phyloP scores from a whole-genome alignment of 371 early-diverging fungal genomes.

The Mucor sp. region DNA sequence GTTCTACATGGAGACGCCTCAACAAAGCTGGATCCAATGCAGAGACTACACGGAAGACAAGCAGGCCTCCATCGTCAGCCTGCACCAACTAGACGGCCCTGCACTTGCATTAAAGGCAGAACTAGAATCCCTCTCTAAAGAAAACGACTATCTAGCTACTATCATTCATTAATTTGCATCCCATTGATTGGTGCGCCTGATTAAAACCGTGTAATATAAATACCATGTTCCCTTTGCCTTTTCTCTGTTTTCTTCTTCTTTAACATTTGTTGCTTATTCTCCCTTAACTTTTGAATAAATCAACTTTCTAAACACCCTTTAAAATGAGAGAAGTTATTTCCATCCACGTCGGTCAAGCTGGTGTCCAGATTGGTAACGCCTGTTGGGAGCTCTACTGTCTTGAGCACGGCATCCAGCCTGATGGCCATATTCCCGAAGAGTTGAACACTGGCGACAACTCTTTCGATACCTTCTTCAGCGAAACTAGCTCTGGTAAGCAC shows the following conservation, averaged over 20 bases:
- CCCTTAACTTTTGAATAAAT: constrained; percentile 29
- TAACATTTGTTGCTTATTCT: constrained; percentile 24
- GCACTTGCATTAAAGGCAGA: constrained; percentile 40
- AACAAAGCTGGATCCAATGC: constrained; percentile 63
- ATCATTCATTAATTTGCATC: not conserved
- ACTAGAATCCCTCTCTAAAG: constrained; percentile 14
- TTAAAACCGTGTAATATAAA: constrained; percentile 1
- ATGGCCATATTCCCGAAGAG: constrained; percentile 87
- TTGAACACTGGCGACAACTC: constrained; percentile 33
- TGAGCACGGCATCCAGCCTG: constrained; percentile 98
- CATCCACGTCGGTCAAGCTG: constrained; percentile 98
- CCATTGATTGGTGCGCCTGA: not conserved
- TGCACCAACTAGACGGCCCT: constrained; percentile 46
- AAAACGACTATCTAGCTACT: constrained; percentile 7
- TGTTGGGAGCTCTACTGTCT: constrained; percentile 99
- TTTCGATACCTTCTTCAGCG: constrained; percentile 90
- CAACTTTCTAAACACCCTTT: not conserved
- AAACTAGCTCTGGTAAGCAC: constrained; percentile 96
- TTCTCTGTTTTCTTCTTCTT: not conserved
- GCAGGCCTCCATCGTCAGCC: constrained; percentile 52
- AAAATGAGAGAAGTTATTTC: constrained; percentile 98
- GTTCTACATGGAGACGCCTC: constrained; percentile 61
- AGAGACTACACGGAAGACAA: constrained; percentile 77
- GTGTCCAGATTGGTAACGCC: constrained; percentile 99
- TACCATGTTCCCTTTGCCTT: not conserved